Percentiles rank a stretch among this genome's conserved stretches.
Evolutionary conservation across 1,139 yeast genomes (phyloP).

Genomic region (Suhomyces bokatorum): DNA sequence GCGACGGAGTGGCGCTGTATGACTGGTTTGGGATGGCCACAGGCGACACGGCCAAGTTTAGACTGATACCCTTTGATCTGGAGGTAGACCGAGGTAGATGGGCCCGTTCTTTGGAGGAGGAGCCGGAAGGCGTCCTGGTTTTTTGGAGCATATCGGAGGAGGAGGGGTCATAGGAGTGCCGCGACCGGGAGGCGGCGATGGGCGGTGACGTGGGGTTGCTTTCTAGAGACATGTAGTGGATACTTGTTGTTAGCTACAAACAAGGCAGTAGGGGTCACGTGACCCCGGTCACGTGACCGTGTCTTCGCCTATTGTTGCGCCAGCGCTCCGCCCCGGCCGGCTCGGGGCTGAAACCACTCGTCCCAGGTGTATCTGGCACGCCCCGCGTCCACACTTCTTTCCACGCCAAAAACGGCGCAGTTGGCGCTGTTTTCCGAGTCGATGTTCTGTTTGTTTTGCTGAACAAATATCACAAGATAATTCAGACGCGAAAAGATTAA

Average conservation of each 20-base stretch:
- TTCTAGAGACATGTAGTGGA: neutral
- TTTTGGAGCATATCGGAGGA: neutral
- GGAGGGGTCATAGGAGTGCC: conserved; percentile 1
- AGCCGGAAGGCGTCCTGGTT: conserved; percentile 1
- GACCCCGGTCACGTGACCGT: neutral
- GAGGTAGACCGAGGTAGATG: conserved; percentile 13
- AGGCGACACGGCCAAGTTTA: conserved; percentile 37
- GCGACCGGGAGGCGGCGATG: conserved; percentile 5
- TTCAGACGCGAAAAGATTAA: no score
- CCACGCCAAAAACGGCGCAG: no score
- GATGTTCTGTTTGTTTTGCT: no score
- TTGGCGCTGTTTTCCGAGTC: no score
- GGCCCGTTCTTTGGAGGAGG: neutral
- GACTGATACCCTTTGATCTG: conserved; percentile 31
- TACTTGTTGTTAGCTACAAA: neutral
- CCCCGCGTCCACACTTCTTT: no score
- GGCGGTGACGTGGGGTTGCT: neutral
- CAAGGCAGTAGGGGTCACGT: neutral
- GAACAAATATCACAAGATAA: no score
- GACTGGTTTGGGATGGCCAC: conserved; percentile 6
- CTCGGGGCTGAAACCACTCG: no score
- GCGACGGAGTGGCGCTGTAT: neutral
- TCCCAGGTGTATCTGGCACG: no score
- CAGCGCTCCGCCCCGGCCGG: no score
- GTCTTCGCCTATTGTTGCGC: neutral